phyloP scores from a whole-genome alignment of 2,329 filamentous ascomycete species.

The Diaporthe nobilis region DNA sequence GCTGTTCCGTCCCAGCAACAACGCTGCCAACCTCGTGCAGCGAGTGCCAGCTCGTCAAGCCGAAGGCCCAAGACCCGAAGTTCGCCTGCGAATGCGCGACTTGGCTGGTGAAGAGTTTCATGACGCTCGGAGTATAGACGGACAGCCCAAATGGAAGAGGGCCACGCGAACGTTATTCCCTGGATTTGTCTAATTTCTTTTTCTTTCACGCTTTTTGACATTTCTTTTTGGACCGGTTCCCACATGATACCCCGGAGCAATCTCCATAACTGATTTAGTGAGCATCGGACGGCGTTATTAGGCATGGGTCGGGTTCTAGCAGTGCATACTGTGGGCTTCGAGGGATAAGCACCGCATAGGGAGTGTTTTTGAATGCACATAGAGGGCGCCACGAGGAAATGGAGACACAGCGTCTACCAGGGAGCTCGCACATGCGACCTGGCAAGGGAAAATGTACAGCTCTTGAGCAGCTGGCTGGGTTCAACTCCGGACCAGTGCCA shows the following conservation, averaged over 20 bases:
- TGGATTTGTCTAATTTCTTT: slow-evolving; percentile 29
- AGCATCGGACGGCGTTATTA: slow-evolving; percentile 38
- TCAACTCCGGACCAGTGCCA: not conserved
- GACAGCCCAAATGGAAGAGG: slow-evolving; percentile 41
- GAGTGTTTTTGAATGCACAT: not conserved
- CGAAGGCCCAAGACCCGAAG: slow-evolving; percentile 26
- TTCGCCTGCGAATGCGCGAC: slow-evolving; percentile 49
- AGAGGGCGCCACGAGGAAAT: not conserved
- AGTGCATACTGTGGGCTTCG: not conserved
- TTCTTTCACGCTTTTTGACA: not conserved
- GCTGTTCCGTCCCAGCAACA: slow-evolving; percentile 44
- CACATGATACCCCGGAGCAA: slow-evolving; percentile 39
- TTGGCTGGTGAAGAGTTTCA: slow-evolving; percentile 47
- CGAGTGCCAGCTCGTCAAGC: slow-evolving; percentile 38
- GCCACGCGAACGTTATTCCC: slow-evolving; percentile 33
- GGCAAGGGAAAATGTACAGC: not conserved
- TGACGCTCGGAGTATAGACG: slow-evolving; percentile 38
- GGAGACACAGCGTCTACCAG: not conserved
- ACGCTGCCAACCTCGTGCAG: slow-evolving; percentile 41
- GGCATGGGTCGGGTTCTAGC: not conserved
- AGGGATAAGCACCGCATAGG: not conserved
- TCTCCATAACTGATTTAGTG: slow-evolving; percentile 30
- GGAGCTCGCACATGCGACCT: not conserved
- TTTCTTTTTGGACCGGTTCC: slow-evolving; percentile 24
- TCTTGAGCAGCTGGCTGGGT: not conserved